phyloP scores from a whole-genome alignment of 2,329 filamentous ascomycete species.

The Saccharata proteae region DNA sequence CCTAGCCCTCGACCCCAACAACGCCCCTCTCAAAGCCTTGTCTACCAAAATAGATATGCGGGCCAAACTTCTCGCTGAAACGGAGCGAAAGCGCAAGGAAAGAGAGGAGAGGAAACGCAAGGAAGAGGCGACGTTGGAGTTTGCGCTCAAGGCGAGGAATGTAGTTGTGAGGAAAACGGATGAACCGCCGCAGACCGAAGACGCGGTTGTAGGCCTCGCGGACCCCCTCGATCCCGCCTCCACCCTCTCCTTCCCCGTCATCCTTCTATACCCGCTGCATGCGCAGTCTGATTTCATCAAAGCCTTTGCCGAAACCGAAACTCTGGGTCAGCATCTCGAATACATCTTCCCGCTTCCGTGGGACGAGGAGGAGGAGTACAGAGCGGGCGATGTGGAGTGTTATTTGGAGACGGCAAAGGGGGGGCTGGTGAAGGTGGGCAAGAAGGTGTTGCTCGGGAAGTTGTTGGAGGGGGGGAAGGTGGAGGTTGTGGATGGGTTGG shows the following conservation, averaged over 20 bases:
- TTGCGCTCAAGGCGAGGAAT: slow-evolving; percentile 52
- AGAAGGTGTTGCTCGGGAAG: slow-evolving; percentile 66
- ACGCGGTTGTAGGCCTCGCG: slow-evolving; percentile 58
- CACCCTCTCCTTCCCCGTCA: slow-evolving; percentile 60
- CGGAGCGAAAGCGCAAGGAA: slow-evolving; percentile 45
- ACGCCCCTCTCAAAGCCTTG: slow-evolving; percentile 53
- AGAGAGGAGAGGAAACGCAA: slow-evolving; percentile 42
- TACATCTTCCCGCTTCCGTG: slow-evolving; percentile 86
- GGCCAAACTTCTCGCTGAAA: slow-evolving; percentile 42
- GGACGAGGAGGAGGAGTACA: slow-evolving; percentile 60
- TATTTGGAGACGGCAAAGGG: slow-evolving; percentile 76
- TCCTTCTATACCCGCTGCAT: slow-evolving; percentile 75
- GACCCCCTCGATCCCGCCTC: slow-evolving; percentile 64
- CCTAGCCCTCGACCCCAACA: slow-evolving; percentile 57
- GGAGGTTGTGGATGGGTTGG: slow-evolving; percentile 76
- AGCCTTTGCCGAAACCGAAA: slow-evolving; percentile 65
- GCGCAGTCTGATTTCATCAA: slow-evolving; percentile 86
- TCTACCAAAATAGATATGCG: slow-evolving; percentile 51
- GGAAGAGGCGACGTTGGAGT: slow-evolving; percentile 41
- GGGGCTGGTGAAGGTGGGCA: slow-evolving; percentile 79
- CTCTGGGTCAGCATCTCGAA: slow-evolving; percentile 61
- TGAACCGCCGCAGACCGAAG: slow-evolving; percentile 76
- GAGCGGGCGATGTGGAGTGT: slow-evolving; percentile 51
- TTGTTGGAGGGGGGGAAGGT: slow-evolving; percentile 64
- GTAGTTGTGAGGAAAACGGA: slow-evolving; percentile 56